Percentiles rank a stretch among this genome's conserved stretches.
These are phyloP conservation scores for Cadophora malorum DNA, from an alignment of 2,329 filamentous ascomycete genomes.

Conservation along the genomic window DNA sequence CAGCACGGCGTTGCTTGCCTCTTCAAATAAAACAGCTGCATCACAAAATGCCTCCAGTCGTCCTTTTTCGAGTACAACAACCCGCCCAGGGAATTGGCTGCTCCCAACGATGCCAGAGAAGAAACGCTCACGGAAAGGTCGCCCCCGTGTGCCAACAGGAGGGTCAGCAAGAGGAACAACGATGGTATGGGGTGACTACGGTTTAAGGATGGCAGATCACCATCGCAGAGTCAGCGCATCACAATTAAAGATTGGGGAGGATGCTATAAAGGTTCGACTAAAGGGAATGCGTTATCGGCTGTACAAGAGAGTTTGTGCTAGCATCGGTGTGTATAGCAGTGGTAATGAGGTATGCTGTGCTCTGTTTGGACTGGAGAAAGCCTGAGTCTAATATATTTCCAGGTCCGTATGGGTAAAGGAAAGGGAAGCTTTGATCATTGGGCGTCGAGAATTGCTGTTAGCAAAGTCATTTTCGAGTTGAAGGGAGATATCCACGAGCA, in stretches of 20 bases:
- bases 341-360: conserved; percentile 79
- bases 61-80: conserved; percentile 74
- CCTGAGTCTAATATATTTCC: conserved; percentile 28
- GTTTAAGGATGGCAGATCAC: conserved; percentile 90
- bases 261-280: conserved; percentile 87
- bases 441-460: conserved; percentile 88
- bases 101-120: conserved; percentile 79
- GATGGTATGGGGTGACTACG: conserved; percentile 95
- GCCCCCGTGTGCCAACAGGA: conserved; percentile 85
- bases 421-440: conserved; percentile 98
- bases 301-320: conserved; percentile 89
- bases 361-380: background rate
- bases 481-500: conserved; percentile 94
- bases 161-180: conserved; percentile 93
- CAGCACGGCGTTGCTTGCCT: conserved; percentile 35
- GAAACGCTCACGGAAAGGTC: conserved; percentile 88
- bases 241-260: conserved; percentile 88
- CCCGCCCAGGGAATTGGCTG: conserved; percentile 75
- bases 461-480: conserved; percentile 90
- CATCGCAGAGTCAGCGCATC: conserved; percentile 87
- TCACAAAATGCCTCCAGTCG: conserved; percentile 52
- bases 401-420: conserved; percentile 98
- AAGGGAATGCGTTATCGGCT: conserved; percentile 91
- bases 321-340: conserved; percentile 93
- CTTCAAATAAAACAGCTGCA: conserved; percentile 32